phyloP scores from a whole-genome alignment of 2,329 filamentous ascomycete species.

The Pseudocercospora cruenta region DNA sequence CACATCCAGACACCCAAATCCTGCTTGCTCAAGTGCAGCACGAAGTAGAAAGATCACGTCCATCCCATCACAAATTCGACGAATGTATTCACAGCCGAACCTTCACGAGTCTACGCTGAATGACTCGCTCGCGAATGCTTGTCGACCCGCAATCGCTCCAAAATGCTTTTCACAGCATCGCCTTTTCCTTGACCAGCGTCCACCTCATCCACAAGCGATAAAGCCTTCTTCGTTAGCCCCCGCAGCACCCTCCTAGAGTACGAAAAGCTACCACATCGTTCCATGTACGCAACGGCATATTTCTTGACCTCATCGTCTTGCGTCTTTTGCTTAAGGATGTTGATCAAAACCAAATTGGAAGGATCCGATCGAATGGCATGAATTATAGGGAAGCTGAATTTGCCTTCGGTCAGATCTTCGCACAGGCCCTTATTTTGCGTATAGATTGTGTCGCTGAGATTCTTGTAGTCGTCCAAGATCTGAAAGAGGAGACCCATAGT shows the following conservation, averaged over 20 bases:
- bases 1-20: not conserved
- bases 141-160: slow-evolving; percentile 46
- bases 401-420: slow-evolving; percentile 94
- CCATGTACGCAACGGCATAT: slow-evolving; percentile 91
- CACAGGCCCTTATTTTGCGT: slow-evolving; percentile 88
- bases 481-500: slow-evolving; percentile 85
- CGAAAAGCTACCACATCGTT: slow-evolving; percentile 80
- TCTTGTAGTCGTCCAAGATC: slow-evolving; percentile 92
- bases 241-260: slow-evolving; percentile 70
- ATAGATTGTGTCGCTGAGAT: slow-evolving; percentile 69
- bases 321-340: slow-evolving; percentile 90
- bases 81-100: not conserved
- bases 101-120: not conserved
- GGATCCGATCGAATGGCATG: slow-evolving; percentile 83
- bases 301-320: slow-evolving; percentile 83
- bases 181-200: slow-evolving; percentile 43
- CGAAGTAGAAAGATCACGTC: not conserved
- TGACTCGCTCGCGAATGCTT: slow-evolving; percentile 27
- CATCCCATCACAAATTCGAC: not conserved
- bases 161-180: slow-evolving; percentile 41
- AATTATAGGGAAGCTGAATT: slow-evolving; percentile 95
- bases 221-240: slow-evolving; percentile 49
- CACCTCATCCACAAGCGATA: slow-evolving; percentile 48
- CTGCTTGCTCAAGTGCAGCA: not conserved
- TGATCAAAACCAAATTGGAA: slow-evolving; percentile 77